A percentile compares a stretch with the other conserved stretches of the same genome.
Evolutionary conservation across 257 asterid genomes (phyloP).

Genomic region (Eustoma russellianum): DNA sequence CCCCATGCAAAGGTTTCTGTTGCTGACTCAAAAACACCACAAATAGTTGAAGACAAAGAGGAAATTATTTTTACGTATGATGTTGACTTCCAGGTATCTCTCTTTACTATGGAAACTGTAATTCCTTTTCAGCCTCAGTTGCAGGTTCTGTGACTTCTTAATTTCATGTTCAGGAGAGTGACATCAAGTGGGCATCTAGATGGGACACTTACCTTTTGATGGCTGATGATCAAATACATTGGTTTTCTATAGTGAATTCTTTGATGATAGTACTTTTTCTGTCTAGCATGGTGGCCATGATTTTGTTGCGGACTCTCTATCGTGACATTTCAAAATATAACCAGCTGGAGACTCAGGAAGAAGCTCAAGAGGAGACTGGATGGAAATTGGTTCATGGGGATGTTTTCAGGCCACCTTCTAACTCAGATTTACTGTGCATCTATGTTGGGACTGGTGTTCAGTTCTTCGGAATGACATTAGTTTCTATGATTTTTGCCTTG

Average conservation of each 20-base stretch:
- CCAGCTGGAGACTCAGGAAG: slow-evolving; percentile 76
- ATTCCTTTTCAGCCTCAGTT: not conserved
- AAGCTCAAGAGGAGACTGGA: slow-evolving; percentile 81
- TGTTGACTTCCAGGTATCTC: slow-evolving; percentile 62
- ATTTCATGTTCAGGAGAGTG: slow-evolving; percentile 34
- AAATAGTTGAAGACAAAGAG: slow-evolving; percentile 52
- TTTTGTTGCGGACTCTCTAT: slow-evolving; percentile 68
- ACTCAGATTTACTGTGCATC: slow-evolving; percentile 64
- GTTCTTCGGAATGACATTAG: slow-evolving; percentile 61
- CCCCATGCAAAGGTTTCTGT: slow-evolving; percentile 59
- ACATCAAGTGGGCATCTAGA: slow-evolving; percentile 79
- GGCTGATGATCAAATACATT: slow-evolving; percentile 81
- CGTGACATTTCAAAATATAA: slow-evolving; percentile 71
- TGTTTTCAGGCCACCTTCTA: slow-evolving; percentile 64
- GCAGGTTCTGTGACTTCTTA: not conserved
- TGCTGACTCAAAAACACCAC: slow-evolving; percentile 53
- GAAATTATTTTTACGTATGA: slow-evolving; percentile 70
- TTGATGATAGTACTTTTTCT: slow-evolving; percentile 74
- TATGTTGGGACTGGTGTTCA: slow-evolving; percentile 69
- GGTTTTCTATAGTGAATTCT: slow-evolving; percentile 74
- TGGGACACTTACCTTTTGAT: slow-evolving; percentile 73
- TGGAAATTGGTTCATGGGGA: slow-evolving; percentile 82
- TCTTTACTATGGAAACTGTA: not conserved
- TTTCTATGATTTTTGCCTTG: slow-evolving; percentile 61
- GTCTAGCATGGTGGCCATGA: slow-evolving; percentile 83